Base-by-base conservation (phyloP, 208 protist species). In the Naegleria gruberi region DNA sequence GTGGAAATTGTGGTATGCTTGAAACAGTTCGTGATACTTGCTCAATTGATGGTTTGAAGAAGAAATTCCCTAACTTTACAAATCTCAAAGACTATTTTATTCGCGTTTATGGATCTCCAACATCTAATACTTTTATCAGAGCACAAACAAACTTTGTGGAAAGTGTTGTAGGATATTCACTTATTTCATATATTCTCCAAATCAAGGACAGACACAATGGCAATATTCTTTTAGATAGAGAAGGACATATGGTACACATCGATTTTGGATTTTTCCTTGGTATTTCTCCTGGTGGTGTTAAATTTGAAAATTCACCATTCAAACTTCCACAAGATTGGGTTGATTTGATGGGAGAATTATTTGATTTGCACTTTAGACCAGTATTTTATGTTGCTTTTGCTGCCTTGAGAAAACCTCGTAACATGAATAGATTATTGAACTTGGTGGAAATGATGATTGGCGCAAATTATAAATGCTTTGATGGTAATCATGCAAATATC, bases 231-330 rank as follows among this genome's bases (percentile, higher is more conserved):
- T 93, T 99, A 34, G 92, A 94, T 12, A 93, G 93, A 65, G 91
- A 96, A n/a, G 98, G 98, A 51, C 90, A 93, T 46, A 87, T 99
- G 45, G 93, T 99, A 17, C 98, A 99, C 93, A 99, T 99, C 90
- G 98, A 99, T 93, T 99, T 99, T 94, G 98, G 98, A 23, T 99
- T 99, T 92, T 95, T 99, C 65, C 94, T 99, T 73, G 94, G 94
- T 42, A 98, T 96, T n/a, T 98, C 97, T 15, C 98, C 98, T 30
- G 97, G 97, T 17, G 96, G 97, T 44, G 91, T 98, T 40, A 97
- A 97, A 89, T 97, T 98, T 92, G 97, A 98, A 91, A 97, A 95
- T 3, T 95, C 96, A 4, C 97, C 97, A 3, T 98, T 98, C 92
- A 98, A 98, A 91, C 93, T 98, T 44, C 96, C 96, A 30, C 94